A percentile compares a stretch with the other conserved stretches of the same genome.
phyloP scores from a whole-genome alignment of 164 flowering plant species.

The Tetracentron sinense region DNA sequence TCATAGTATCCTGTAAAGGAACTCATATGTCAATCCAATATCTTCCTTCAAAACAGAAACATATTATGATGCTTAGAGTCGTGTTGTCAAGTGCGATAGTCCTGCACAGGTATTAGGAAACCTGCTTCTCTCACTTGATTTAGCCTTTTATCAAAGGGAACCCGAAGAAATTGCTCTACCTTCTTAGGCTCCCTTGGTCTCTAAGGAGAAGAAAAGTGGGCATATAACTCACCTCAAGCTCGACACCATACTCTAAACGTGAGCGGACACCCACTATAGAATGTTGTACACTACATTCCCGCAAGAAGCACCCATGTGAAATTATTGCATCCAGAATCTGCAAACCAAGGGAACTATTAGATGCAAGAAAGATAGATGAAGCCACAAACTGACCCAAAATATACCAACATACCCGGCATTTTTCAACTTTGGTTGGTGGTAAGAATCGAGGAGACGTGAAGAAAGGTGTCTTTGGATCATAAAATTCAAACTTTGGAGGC shows the following conservation, averaged over 20 bases:
- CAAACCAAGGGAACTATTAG: conserved; percentile 20
- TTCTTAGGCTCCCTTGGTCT: neutral
- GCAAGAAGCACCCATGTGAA: conserved; percentile 94
- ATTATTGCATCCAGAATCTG: conserved; percentile 85
- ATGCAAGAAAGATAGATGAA: conserved; percentile 1
- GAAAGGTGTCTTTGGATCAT: conserved; percentile 90
- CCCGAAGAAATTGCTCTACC: neutral
- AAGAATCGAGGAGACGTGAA: conserved; percentile 88
- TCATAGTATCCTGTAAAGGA: conserved; percentile 76
- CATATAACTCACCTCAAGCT: conserved; percentile 48
- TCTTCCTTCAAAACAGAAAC: neutral
- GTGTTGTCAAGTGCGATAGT: too few relatives aligned
- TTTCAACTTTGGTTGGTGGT: conserved; percentile 90
- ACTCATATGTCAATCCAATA: neutral
- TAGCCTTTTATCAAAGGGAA: conserved; percentile 5
- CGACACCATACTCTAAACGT: conserved; percentile 80
- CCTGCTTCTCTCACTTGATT: neutral
- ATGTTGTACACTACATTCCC: conserved; percentile 74
- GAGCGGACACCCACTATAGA: conserved; percentile 89
- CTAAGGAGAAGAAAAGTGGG: neutral
- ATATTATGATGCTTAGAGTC: neutral
- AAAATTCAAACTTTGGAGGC: conserved; percentile 79
- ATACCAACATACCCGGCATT: conserved; percentile 62
- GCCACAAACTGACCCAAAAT: conserved; percentile 2
- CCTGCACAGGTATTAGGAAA: neutral